A percentile compares a stretch with the other conserved stretches of the same genome.
Evolutionary conservation across 345 rosid species (phyloP).

Genomic region (Melaleuca alternifolia): DNA sequence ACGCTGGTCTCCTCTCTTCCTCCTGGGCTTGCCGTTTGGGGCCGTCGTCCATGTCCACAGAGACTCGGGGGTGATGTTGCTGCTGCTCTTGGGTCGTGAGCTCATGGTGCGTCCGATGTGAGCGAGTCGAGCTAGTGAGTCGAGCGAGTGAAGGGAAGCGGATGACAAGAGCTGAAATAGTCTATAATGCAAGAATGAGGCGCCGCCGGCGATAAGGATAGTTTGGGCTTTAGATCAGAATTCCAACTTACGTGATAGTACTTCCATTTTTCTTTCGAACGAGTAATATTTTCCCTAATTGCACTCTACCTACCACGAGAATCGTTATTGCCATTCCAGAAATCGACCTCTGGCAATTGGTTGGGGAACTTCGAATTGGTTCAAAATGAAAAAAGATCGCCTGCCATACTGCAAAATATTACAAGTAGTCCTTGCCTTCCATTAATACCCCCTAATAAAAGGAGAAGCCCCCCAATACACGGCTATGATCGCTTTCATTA

Average conservation of each 20-base stretch:
- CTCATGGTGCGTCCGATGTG: constrained; percentile 6
- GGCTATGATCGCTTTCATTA: too few relatives aligned
- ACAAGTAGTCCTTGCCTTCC: too few relatives aligned
- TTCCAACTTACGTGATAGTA: neutral
- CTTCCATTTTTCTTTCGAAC: neutral
- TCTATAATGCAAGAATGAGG: neutral
- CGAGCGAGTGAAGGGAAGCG: neutral
- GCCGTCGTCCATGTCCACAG: constrained; percentile 17
- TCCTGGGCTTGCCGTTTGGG: neutral
- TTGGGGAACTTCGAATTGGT: neutral
- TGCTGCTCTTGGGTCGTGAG: constrained; percentile 5
- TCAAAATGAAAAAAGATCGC: too few relatives aligned
- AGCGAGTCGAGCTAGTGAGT: neutral
- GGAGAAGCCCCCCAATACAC: too few relatives aligned
- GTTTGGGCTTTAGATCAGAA: neutral
- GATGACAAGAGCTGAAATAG: neutral
- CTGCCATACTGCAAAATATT: too few relatives aligned
- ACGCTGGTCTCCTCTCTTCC: constrained; percentile 5
- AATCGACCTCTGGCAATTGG: neutral
- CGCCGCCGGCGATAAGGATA: neutral
- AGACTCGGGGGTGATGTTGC: neutral
- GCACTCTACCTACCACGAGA: neutral
- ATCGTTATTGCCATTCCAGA: neutral
- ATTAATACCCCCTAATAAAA: too few relatives aligned
- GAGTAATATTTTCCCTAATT: neutral